Base-by-base conservation (phyloP, 805 yeast species). In the Yamadazyma phyllophila region DNA sequence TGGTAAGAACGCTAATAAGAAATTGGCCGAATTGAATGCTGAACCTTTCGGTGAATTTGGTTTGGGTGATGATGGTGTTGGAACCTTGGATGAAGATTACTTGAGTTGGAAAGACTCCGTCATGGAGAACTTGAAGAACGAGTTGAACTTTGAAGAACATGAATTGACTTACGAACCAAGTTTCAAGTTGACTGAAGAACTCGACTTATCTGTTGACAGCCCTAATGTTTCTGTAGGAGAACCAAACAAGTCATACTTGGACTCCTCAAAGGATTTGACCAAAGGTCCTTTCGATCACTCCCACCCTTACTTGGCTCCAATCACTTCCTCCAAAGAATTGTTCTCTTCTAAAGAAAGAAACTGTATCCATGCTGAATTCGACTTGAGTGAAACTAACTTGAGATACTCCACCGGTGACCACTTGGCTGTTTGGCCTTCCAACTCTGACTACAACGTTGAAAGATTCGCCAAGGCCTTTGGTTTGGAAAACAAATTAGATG, bases 321-420 rank as follows among this genome's bases (percentile, higher is more conserved):
- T 92, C 48, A 53, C 71, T 5, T 47, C 49, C 13, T 63, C 92
- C 7, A 74, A 69, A 52, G 97, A 92, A 67, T 76, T 94, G 47
- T 91, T 91, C 73, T 71, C 73, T 48, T 68, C 81, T 0, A 59
- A 63, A 24, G 68, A 64, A 24, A 83, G 98, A 71, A 82, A 83
- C 54, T 92, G 98, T 70, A 80, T 92, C 48, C 98, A 92, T 62
- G 80, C 85, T 40, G 98, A 94, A 66, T 82, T 92, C 56, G 97
- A 92, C 60, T 68, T 90, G 31, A 76, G 89, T 1, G 79, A 71
- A 26, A 76, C 92, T 3, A 85, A 84, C 58, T 72, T 94, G 59
- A 82, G 84, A 56, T 92, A 92, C 67, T 74, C 92, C 39, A 92
- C 99, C 3, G 99, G 99, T 65, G 99, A 92, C 63, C 98, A 92